These are phyloP conservation scores for Bolboschoenus planiculmis DNA, from an alignment of 176 grass and related monocot species.

Conservation along the genomic window DNA sequence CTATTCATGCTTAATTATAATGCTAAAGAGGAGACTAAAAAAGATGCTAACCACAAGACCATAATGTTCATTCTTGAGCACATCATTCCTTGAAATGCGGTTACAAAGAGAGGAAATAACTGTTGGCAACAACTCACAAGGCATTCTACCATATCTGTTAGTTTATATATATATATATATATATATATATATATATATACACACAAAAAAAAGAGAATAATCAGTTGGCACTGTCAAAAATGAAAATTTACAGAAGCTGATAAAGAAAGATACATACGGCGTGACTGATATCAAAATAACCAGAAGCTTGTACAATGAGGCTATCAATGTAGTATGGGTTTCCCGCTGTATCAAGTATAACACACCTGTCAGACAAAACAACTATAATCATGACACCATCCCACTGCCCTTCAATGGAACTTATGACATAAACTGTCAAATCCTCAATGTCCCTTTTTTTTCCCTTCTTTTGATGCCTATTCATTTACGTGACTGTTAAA, in stretches of 20 bases:
- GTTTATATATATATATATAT: slow-evolving; percentile 14
- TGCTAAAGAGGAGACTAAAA: slow-evolving; percentile 11
- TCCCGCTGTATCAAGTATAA: slow-evolving; percentile 73
- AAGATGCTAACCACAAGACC: slow-evolving; percentile 58
- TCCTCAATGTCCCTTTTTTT: background rate
- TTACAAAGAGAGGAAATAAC: slow-evolving; percentile 49
- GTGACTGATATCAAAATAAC: slow-evolving; percentile 82
- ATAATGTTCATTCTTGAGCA: slow-evolving; percentile 59
- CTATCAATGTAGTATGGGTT: slow-evolving; percentile 53
- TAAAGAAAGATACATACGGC: slow-evolving; percentile 48
- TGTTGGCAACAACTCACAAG: slow-evolving; percentile 64
- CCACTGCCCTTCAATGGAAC: background rate
- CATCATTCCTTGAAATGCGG: slow-evolving; percentile 31
- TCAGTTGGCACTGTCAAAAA: slow-evolving; percentile 16
- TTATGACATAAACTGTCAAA: background rate
- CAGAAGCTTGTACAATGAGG: slow-evolving; percentile 61
- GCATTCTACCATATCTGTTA: slow-evolving; percentile 81
- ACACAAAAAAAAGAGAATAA: background rate
- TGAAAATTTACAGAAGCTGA: slow-evolving; percentile 2
- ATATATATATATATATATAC: slow-evolving; percentile 17
- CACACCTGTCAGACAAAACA: slow-evolving; percentile 52
- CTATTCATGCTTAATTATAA: slow-evolving; percentile 7
- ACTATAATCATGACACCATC: slow-evolving; percentile 7
- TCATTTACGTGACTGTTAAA: background rate
- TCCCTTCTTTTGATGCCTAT: background rate